A percentile compares a stretch with the other conserved stretches of the same genome.
Evolutionary conservation across 495 filamentous ascomycete species (phyloP).

Genomic region (Umbilicaria muhlenbergii): DNA sequence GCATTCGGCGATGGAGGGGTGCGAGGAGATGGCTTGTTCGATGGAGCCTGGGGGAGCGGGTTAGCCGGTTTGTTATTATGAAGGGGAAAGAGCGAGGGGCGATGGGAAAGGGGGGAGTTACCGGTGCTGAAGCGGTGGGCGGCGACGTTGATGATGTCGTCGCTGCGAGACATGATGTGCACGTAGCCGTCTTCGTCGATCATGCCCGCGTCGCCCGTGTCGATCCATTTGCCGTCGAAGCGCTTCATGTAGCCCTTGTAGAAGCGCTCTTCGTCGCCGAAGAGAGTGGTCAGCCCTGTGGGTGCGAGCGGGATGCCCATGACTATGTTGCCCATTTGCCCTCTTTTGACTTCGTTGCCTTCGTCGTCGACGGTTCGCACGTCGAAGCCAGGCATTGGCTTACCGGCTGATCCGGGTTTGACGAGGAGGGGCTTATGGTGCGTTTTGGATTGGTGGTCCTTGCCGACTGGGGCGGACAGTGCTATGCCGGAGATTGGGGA

Average conservation of each 20-base stretch:
- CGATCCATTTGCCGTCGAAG: slow-evolving; percentile 67
- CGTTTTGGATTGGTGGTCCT: slow-evolving; percentile 4
- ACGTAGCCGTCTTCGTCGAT: slow-evolving; percentile 73
- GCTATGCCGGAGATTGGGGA: slow-evolving; percentile 77
- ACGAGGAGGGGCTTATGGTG: slow-evolving; percentile 29
- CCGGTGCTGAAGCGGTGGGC: slow-evolving; percentile 85
- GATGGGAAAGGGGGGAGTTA: slow-evolving; percentile 18
- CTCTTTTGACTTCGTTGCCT: slow-evolving; percentile 47
- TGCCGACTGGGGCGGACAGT: slow-evolving; percentile 27
- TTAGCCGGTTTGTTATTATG: background rate
- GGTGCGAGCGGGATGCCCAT: slow-evolving; percentile 68
- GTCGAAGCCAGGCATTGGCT: slow-evolving; percentile 82
- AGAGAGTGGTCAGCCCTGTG: slow-evolving; percentile 71
- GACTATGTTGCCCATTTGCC: slow-evolving; percentile 85
- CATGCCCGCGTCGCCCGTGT: slow-evolving; percentile 82
- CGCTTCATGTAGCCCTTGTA: slow-evolving; percentile 67
- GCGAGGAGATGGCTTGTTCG: slow-evolving; percentile 76
- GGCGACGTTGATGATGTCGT: slow-evolving; percentile 93
- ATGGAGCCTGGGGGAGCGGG: slow-evolving; percentile 43
- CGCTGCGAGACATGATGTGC: slow-evolving; percentile 69
- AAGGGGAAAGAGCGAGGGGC: background rate
- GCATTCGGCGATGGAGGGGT: slow-evolving; percentile 62
- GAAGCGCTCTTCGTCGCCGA: slow-evolving; percentile 70
- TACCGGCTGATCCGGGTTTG: slow-evolving; percentile 76
- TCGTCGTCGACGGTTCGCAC: slow-evolving; percentile 69